Base-by-base conservation (phyloP, 2,329 filamentous ascomycete species). In the Fusarium compactum region DNA sequence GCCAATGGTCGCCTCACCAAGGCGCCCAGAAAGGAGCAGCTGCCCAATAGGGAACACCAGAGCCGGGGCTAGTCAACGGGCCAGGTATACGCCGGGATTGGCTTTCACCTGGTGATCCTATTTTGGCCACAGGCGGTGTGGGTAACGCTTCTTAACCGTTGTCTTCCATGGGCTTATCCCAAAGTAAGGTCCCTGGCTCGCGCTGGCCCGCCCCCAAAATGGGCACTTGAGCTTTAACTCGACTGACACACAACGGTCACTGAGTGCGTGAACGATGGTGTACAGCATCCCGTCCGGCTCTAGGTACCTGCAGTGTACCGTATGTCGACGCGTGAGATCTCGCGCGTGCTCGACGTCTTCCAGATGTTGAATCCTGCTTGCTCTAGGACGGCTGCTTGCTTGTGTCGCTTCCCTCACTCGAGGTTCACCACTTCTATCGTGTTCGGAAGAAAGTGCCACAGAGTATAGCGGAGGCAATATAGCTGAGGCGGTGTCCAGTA, bases 41-140 rank as follows among this genome's bases (percentile, higher is more conserved):
- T 84, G 81, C 84, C 85, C 82, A 86, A 87, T 85, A 74, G 77
- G 81, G 84, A 78, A 83, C 78, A 78, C 74, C 76, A 81, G 71
- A 76, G 74, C 84, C 83, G 84, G 82, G 78, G 73, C 84, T 84
- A 86, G 79, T 76, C 79, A 80, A 76, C 78, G 74, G 79, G 76
- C 77, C 77, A 82, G 79, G 78, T 77, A 77, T 78, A 67, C 71
- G 73, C 79, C 78, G 77, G 80, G 76, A 78, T 78, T 79, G 74
- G 74, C 71, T 71, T 74, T 71, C 73, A 34, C 72, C 58, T 69
- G 48, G 47, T 69, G 69, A 65, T 74, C 71, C 74, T 76, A 73
- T 76, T 76, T 75, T 75, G 76, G 71, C 73, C 77, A 75, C 71
- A 76, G 71, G 77, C 77, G 78, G 77, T 79, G 77, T 78, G 76